Evolutionary conservation across 176 grass and related monocot genomes (phyloP).

Genomic region (Aegilops bicornis): DNA sequence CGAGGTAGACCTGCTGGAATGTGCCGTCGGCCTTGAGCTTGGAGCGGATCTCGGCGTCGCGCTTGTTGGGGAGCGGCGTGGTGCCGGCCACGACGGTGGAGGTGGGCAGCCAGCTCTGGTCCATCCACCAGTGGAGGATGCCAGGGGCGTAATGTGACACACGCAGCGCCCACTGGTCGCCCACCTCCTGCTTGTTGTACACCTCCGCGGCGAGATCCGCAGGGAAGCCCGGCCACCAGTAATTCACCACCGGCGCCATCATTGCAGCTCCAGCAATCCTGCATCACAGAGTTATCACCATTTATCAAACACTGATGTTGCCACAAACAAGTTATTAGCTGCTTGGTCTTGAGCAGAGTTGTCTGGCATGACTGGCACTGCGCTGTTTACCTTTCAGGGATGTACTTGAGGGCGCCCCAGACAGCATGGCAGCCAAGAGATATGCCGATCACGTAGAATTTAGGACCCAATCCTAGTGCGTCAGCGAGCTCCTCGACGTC

Average conservation of each 20-base stretch:
- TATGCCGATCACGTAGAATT: slow-evolving; percentile 62
- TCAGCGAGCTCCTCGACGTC: slow-evolving; percentile 73
- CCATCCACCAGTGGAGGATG: slow-evolving; percentile 87
- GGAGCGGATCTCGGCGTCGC: slow-evolving; percentile 40
- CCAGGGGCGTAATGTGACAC: slow-evolving; percentile 61
- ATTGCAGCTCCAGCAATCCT: slow-evolving; percentile 60
- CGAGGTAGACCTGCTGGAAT: slow-evolving; percentile 33
- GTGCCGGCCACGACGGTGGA: slow-evolving; percentile 66
- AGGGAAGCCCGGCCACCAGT: slow-evolving; percentile 76
- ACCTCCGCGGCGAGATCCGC: slow-evolving; percentile 34
- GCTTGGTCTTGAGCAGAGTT: not conserved
- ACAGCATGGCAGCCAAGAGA: slow-evolving; percentile 73
- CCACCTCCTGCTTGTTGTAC: slow-evolving; percentile 53
- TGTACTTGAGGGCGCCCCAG: slow-evolving; percentile 78
- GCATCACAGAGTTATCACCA: not conserved
- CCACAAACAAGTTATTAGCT: not conserved
- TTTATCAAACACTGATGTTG: not conserved
- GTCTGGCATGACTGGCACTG: not conserved
- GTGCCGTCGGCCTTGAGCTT: slow-evolving; percentile 15
- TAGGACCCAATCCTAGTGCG: slow-evolving; percentile 46
- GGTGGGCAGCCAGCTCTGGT: slow-evolving; percentile 70
- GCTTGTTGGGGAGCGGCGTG: slow-evolving; percentile 52
- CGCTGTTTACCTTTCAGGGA: slow-evolving; percentile 49
- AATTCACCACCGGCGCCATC: slow-evolving; percentile 62
- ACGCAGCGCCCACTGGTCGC: slow-evolving; percentile 68